A percentile compares a stretch with the other conserved stretches of the same genome.
Evolutionary conservation across 2,329 filamentous ascomycete species (phyloP).

Genomic region (Fusarium gaditjirri): DNA sequence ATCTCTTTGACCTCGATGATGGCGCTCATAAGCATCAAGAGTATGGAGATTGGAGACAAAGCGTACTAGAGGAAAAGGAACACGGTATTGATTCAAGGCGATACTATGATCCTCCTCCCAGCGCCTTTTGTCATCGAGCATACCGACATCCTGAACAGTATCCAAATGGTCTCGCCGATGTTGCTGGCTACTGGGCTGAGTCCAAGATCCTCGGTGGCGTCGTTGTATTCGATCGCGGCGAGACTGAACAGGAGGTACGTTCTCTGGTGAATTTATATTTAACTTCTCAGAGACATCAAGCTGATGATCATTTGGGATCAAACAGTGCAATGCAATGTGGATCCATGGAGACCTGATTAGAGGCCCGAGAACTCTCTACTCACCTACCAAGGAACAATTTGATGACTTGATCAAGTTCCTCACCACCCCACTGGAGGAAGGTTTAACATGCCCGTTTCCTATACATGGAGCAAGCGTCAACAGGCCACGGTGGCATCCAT

Average conservation of each 20-base stretch:
- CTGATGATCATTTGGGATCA: too few relatives aligned
- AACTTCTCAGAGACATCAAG: too few relatives aligned
- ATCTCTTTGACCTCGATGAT: constrained; percentile 10
- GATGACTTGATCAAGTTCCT: not conserved
- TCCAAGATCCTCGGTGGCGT: constrained; percentile 20
- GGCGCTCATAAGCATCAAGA: constrained; percentile 13
- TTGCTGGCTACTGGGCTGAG: constrained; percentile 25
- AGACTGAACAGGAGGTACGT: constrained; percentile 10
- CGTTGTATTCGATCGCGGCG: constrained; percentile 17
- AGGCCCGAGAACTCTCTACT: constrained; percentile 13
- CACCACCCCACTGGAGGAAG: not conserved
- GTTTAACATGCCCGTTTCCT: not conserved
- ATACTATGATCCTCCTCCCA: not conserved
- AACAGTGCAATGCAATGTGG: constrained; percentile 20
- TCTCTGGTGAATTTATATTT: not conserved
- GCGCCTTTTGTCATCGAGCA: constrained; percentile 2
- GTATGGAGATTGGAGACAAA: constrained; percentile 3
- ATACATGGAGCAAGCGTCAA: constrained; percentile 10
- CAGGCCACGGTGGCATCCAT: constrained; percentile 24
- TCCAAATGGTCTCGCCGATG: constrained; percentile 1
- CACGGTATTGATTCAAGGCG: not conserved
- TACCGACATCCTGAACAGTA: constrained; percentile 21
- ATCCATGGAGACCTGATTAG: constrained; percentile 3
- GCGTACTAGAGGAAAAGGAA: not conserved
- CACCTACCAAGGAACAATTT: constrained; percentile 18